Evolutionary conservation across 768 basidiomycete genomes (phyloP).

Genomic region (Macrolepiota albuminosa): DNA sequence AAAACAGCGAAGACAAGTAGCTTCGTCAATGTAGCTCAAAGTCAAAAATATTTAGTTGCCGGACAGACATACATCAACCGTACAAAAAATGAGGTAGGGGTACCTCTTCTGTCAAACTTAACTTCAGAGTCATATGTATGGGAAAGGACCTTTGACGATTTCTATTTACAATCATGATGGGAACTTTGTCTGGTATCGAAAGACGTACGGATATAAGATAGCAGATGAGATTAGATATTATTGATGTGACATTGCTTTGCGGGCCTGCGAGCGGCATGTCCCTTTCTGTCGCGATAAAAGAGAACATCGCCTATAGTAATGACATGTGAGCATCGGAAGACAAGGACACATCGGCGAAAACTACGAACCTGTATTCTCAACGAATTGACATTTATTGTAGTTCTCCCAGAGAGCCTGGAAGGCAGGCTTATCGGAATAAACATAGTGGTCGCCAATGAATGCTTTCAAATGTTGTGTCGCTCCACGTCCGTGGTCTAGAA

Average conservation of each 20-base stretch:
- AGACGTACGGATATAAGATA: too few species aligned
- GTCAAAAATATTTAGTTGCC: too few species aligned
- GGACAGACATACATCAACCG: too few species aligned
- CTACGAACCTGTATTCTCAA: slow-evolving; percentile 47
- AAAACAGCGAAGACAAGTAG: neutral
- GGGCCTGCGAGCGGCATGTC: neutral
- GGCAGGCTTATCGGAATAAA: slow-evolving; percentile 31
- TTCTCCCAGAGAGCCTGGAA: slow-evolving; percentile 48
- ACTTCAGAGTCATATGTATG: too few species aligned
- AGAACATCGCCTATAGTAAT: neutral
- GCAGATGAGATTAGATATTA: too few species aligned
- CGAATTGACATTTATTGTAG: slow-evolving; percentile 54
- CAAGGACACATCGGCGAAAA: neutral
- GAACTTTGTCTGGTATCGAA: too few species aligned
- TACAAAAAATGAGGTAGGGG: too few species aligned
- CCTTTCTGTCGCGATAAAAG: slow-evolving; percentile 5
- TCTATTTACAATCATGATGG: too few species aligned
- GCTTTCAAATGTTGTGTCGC: slow-evolving; percentile 45
- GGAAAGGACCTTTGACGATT: too few species aligned
- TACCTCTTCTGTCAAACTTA: too few species aligned
- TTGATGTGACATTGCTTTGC: neutral
- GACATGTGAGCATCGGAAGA: neutral
- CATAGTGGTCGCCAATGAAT: slow-evolving; percentile 49
- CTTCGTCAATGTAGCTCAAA: neutral
- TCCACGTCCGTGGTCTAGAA: slow-evolving; percentile 43